Base-by-base conservation (phyloP, 306 rosid genomes). In the Casuarina equisetifolia region DNA sequence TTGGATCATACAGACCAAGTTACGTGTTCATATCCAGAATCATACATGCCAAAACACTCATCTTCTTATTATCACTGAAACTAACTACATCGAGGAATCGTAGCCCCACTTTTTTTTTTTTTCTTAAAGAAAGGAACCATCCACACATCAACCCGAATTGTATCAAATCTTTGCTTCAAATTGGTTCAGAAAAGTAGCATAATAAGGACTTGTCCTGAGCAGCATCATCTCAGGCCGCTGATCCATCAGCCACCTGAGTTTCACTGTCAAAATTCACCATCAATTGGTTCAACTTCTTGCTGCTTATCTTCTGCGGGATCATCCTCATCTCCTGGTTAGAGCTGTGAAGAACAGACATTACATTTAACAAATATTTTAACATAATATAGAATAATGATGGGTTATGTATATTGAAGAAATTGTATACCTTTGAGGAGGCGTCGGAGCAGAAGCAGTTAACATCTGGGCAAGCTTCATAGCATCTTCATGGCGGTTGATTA, bases 281-380 rank as follows among this genome's bases (percentile, higher is more conserved):
- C 74, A 92, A 66, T 82, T 94, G 85, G 88, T 86, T 90, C 88
- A 94, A 67, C 84, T 94, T 94, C 86, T 92, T 90, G 90, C 90
- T 92, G 89, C 92, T 90, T 46, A 94, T 89, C 81, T 86, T 90
- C 74, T 90, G 91, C 50, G 77, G 93, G 42, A 89, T 82, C 71
- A 84, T 84, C 70, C 72, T 83, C 74, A 73, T 72, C 3, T 77
- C 94, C 36, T 79, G 54, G 48, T 88, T 93, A 9, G 2, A 35
- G 19, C 98, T 92, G 95, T 42, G 6, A 71, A 78, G 4, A 84
- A 66, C 9, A 38, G 32, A 25, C 1, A 25, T 25, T 25, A 25
- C 32, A 25, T 25, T 25, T 25, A 25, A 25, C 32, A 25, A 25
- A 25, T 25, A 25, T 25, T 25, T 25, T 25, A 25, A 25, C 32